Evolutionary conservation across 2,329 filamentous ascomycete genomes (phyloP), one percentile per base, ranked within the genome.

Genomic region (Hymenotorrendiella dingleyae): DNA sequence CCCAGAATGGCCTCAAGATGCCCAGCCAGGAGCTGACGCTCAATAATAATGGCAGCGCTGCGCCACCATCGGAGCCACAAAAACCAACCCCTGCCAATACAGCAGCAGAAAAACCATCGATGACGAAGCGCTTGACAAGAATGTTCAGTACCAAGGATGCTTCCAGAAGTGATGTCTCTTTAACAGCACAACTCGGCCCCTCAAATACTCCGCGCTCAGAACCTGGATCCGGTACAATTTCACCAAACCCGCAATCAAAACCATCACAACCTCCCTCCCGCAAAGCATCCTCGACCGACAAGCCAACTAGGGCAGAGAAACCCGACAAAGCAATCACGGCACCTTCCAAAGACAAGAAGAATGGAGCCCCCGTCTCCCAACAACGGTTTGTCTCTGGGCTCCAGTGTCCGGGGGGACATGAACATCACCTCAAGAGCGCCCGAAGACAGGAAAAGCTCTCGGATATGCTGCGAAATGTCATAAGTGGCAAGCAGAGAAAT

Each of bases 371-470:
- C 28, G 38, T 44, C 22, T 37, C 44, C 19, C 38, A 45, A 23
- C 56, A 73, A 49, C 74, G 78, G 52, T 82, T 77, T 58, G 65
- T 73, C 21, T 38, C 67, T 32, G 69, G 71, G 42, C 52, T 68
- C 17, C 71, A 74, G 5, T 64, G 67, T 6, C 69, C 83, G 49
- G 86, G 86, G 50, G 76, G 80, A 26, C 93, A 98, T 59, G 82
- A 86, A 57, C 93, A 98, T 62, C 80, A 87, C 56, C 79, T 98
- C 50, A 93, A 87, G 67, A 90, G 86, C 48, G 86, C 86, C 47
- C 88, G 87, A 62, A 80, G 93, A 44, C 91, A 98, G 64, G 91
- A 98, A 67, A 97, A 96, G 67, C 73, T 98, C 43, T 84, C 86
- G 16, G 89, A 94, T 63, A 86, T 97, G 80, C 84, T 94, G 65